A percentile compares a stretch with the other conserved stretches of the same genome.
Conservation (phyloP, 2,329 filamentous ascomycete genomes). For the Pseudocercospora crystallina region DNA sequence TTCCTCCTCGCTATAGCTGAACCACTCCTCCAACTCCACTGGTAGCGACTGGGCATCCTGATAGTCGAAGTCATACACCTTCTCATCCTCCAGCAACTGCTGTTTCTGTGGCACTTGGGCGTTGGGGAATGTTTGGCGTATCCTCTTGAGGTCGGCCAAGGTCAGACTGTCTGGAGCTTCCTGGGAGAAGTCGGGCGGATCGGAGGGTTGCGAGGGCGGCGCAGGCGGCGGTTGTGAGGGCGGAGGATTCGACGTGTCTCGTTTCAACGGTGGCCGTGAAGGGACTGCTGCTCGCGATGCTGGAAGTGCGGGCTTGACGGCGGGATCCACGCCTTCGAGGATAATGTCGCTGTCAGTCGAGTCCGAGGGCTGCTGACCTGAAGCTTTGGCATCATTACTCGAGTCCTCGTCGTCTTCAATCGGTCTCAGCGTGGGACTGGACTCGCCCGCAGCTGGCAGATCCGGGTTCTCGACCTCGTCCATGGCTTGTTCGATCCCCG, state of each 20-base stretch:
- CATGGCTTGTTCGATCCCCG: conserved; percentile 22
- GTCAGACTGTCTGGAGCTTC: conserved; percentile 47
- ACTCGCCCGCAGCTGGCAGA: conserved; percentile 35
- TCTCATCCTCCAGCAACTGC: conserved; percentile 32
- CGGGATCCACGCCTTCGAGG: conserved; percentile 16
- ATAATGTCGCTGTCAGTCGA: conserved; percentile 18
- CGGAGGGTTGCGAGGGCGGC: conserved; percentile 40
- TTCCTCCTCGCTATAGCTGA: conserved; percentile 85
- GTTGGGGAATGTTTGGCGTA: conserved; percentile 46
- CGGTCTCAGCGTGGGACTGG: conserved; percentile 32
- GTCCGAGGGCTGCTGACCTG: conserved; percentile 14
- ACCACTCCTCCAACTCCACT: conserved; percentile 97
- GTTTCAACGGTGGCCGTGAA: conserved; percentile 40
- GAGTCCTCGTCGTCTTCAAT: conserved; percentile 25
- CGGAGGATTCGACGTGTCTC: conserved; percentile 44
- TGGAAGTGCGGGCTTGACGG: conserved; percentile 21
- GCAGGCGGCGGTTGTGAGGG: conserved; percentile 43
- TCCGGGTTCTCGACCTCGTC: conserved; percentile 41
- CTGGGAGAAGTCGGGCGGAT: conserved; percentile 28
- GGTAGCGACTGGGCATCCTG: conserved; percentile 60
- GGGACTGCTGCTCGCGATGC: conserved; percentile 21
- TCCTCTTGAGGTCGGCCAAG: conserved; percentile 47
- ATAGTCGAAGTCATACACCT: conserved; percentile 73
- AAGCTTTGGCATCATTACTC: conserved; percentile 8
- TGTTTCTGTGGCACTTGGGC: conserved; percentile 35